phyloP scores from a whole-genome alignment of 2,329 filamentous ascomycete species.

The Pezicula radicicola region DNA sequence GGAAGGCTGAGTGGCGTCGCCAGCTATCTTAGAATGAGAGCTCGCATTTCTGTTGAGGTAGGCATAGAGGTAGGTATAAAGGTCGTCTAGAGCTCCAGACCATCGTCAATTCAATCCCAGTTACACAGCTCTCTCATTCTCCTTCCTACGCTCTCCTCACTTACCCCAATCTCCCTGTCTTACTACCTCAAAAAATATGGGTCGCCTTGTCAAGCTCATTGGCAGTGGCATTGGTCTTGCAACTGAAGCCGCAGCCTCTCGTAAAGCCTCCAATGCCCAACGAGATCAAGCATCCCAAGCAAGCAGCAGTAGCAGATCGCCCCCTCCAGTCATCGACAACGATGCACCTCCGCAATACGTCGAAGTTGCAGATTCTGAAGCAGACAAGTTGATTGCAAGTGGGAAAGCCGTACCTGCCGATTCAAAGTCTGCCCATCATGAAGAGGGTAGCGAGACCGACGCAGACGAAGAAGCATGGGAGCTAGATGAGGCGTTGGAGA shows the following conservation, averaged over 20 bases:
- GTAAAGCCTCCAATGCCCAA: slow-evolving; percentile 8
- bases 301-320: slow-evolving; percentile 9
- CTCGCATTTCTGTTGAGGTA: no score
- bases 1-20: no score
- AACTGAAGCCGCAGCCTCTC: slow-evolving; percentile 17
- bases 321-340: not conserved
- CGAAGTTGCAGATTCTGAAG: slow-evolving; percentile 14
- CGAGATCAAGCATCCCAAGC: slow-evolving; percentile 7
- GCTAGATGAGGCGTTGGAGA: slow-evolving; percentile 18
- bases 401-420: slow-evolving; percentile 14
- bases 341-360: slow-evolving; percentile 19
- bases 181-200: slow-evolving; percentile 9
- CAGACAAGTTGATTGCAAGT: slow-evolving; percentile 13
- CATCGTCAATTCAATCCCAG: no score
- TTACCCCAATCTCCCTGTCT: no score
- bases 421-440: slow-evolving; percentile 1
- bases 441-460: slow-evolving; percentile 4
- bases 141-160: no score
- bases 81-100: no score
- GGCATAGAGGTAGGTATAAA: no score
- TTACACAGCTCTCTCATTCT: no score
- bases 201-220: slow-evolving; percentile 17
- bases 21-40: no score
- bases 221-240: slow-evolving; percentile 23
- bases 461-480: slow-evolving; percentile 23